Percentiles rank a stretch among this genome's conserved stretches.
Evolutionary conservation across 2,329 filamentous ascomycete genomes (phyloP).

Genomic region (Monosporascus sp.): DNA sequence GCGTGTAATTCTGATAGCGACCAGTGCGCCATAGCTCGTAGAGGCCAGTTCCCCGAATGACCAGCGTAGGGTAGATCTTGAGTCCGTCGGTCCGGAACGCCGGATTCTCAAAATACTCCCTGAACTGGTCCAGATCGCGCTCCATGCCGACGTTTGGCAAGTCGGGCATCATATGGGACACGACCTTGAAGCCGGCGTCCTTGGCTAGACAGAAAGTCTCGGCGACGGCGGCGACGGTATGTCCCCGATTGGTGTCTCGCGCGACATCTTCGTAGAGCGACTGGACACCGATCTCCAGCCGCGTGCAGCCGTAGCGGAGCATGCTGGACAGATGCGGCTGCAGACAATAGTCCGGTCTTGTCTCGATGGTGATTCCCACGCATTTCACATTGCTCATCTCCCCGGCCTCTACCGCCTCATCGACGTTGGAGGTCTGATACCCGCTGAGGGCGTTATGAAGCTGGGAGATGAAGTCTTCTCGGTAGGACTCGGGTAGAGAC

Average conservation of each 20-base stretch:
- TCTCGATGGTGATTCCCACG: slow-evolving; percentile 98
- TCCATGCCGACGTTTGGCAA: slow-evolving; percentile 98
- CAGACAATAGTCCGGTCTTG: slow-evolving; percentile 90
- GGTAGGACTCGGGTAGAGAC: slow-evolving; percentile 84
- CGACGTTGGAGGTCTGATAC: slow-evolving; percentile 89
- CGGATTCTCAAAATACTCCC: slow-evolving; percentile 96
- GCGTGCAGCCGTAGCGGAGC: slow-evolving; percentile 95
- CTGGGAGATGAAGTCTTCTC: slow-evolving; percentile 90
- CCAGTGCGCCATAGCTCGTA: slow-evolving; percentile 98
- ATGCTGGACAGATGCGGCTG: slow-evolving; percentile 94
- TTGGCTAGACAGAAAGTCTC: slow-evolving; percentile 98
- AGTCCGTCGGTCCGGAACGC: slow-evolving; percentile 93
- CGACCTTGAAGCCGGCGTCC: slow-evolving; percentile 97
- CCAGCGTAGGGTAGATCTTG: slow-evolving; percentile 96
- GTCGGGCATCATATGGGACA: slow-evolving; percentile 99
- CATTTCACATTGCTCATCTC: slow-evolving; percentile 98
- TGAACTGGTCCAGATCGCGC: slow-evolving; percentile 91
- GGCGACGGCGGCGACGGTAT: slow-evolving; percentile 90
- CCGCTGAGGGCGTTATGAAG: slow-evolving; percentile 95
- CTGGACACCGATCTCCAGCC: slow-evolving; percentile 91
- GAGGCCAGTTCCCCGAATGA: slow-evolving; percentile 91
- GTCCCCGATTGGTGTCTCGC: slow-evolving; percentile 93
- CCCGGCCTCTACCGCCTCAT: slow-evolving; percentile 89
- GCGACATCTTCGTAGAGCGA: slow-evolving; percentile 97
- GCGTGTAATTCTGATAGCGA: slow-evolving; percentile 97